Evolutionary conservation across 495 filamentous ascomycete genomes (phyloP), one percentile per base, ranked within the genome.

Genomic region (Cercophora sp.): DNA sequence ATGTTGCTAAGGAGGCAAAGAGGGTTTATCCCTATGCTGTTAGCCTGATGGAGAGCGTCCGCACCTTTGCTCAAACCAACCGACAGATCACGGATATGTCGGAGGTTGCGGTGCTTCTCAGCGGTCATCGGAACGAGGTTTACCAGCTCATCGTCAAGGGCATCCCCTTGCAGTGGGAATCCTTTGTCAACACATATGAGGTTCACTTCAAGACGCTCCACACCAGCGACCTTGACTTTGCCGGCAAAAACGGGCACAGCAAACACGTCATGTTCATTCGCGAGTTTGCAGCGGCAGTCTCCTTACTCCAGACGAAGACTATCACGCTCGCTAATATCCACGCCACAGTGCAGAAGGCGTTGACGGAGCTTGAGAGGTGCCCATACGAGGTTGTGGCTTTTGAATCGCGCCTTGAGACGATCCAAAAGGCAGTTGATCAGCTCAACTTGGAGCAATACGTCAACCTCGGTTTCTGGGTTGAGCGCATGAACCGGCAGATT

Each of bases 1-100:
- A 89, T 57, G 86, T 94, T 54, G 94, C 93, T 2, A 97, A 96
- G 69, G 93, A 97, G 62, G 94, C 93, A 1, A 96, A 94, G 66
- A 81, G 92, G 31, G 93, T 97, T 8, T 99, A 99, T 62, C 93
- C 93, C 1, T 97, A 91, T 63, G 93, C 93, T 16, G 91, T 97
- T 51, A 96, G 91, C 61, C 69, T 99, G 60, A 99, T 99, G 91
- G 93, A 99, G 70, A 96, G 87, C 61, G 87, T 96, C 8, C 82
- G 90, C 41, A 96, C 89, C 0, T 84, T 91, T 60, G 76, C 87
- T 3, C 93, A 99, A 70, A 96, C 89, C 1, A 86, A 79, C 51
- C 84, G 87, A 18, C 80, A 83, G 44, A 95, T 99, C 51, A 68
- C 75, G 16, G 81, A 86, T 29, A 91, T 97, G 86, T 76, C 83